Evolutionary conservation across 345 rosid genomes (phyloP), one percentile per base, ranked within the genome.

Genomic region (Eucalyptus lansdowneana): DNA sequence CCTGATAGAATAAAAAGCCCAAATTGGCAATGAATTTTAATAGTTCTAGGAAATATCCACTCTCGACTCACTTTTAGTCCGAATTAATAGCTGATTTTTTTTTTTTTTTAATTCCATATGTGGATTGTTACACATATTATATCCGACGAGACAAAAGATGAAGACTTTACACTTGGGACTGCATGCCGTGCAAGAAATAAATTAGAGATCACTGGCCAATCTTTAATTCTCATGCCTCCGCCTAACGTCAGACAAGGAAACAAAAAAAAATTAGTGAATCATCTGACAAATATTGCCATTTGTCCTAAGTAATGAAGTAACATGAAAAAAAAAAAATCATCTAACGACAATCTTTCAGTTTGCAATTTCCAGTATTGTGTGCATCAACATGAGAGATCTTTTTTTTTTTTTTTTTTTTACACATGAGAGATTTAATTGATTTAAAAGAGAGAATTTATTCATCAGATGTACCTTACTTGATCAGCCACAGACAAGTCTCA

Each of bases 381-480:
- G 69, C 14, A 27, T 11, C 2, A 10, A 29, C 17, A 29, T 2
- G 34, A 29, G 34, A 62, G 58, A 53, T 53, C 24, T 1, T 3
- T 53, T 17, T 51, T 37, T 37, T 37, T 53, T 51, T 15, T 3
- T 53, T 53, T 53, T 53, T 17, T 1, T 34, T 34, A 56, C 69
- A 13, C 34, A 29, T 27, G 1, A 62, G 34, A 62, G 3, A 62
- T 62, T 62, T 62, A 62, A 12, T 29, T 62, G 72, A 29, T 29
- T 62, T 12, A 62, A 62, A 14, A 29, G 3, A 65, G 34, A 4
- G 21, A 65, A 15, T 14, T n/a, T n/a, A 4, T 65, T 65, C 21
- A 65, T n/a, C 40, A n/a, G 21, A 8, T 14, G 0, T 5, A n/a
- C 76, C 40, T 14, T 65, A 0, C 29, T 16, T n/a, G 10, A n/a